A percentile compares a stretch with the other conserved stretches of the same genome.
Evolutionary conservation across 257 asterid species (phyloP).

Genomic region (Vinca minor): DNA sequence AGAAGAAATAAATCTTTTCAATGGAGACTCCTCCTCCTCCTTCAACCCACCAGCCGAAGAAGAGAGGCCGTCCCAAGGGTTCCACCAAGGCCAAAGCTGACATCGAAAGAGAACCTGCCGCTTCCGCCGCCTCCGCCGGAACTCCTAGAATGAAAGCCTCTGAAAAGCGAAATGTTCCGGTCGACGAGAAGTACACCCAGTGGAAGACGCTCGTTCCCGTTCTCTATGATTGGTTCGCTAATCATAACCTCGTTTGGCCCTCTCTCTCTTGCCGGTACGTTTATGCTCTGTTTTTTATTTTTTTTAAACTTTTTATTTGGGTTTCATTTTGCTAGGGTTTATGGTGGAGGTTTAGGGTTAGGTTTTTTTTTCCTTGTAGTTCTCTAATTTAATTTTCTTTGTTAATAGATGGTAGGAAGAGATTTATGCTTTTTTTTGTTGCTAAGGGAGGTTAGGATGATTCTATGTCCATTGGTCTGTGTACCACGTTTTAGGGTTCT

Average conservation of each 20-base stretch:
- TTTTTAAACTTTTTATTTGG: not conserved
- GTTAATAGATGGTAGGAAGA: not conserved
- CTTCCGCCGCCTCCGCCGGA: slow-evolving; percentile 23
- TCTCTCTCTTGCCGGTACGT: slow-evolving; percentile 44
- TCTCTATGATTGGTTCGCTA: slow-evolving; percentile 49
- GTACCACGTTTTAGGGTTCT: not conserved
- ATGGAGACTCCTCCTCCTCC: slow-evolving; percentile 47
- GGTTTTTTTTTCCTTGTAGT: not conserved
- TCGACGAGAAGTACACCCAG: slow-evolving; percentile 71
- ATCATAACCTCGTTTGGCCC: slow-evolving; percentile 50
- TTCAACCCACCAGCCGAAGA: slow-evolving; percentile 57
- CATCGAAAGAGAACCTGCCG: slow-evolving; percentile 39
- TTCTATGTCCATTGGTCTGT: not conserved
- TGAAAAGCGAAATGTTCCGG: slow-evolving; percentile 34
- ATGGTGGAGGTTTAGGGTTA: slow-evolving; percentile 12
- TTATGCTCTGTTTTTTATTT: not conserved
- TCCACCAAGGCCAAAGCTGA: slow-evolving; percentile 66
- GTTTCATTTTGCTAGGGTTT: slow-evolving; percentile 11
- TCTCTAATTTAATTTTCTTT: not conserved
- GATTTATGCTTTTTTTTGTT: not conserved
- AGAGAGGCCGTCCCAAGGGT: slow-evolving; percentile 93
- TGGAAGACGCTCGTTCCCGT: slow-evolving; percentile 90
- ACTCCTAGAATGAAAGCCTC: slow-evolving; percentile 41
- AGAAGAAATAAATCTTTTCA: slow-evolving; percentile 9
- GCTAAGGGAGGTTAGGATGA: not conserved